These are phyloP conservation scores for Lachancea kluyveri DNA, from an alignment of 805 yeast species.

Conservation along the genomic window DNA sequence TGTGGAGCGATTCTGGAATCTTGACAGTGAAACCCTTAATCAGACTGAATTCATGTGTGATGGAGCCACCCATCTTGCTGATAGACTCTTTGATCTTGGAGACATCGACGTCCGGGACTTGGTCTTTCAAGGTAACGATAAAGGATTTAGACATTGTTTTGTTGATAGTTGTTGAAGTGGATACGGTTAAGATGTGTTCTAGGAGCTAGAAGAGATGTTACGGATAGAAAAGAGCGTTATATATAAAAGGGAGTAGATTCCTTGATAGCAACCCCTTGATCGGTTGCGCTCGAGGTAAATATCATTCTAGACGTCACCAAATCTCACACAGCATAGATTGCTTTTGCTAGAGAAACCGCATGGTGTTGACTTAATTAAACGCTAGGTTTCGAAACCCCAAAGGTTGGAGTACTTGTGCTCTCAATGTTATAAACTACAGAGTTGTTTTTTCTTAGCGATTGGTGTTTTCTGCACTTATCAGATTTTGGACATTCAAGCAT, in stretches of 20 bases:
- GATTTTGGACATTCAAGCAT: too few species aligned
- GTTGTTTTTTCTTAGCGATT: too few species aligned
- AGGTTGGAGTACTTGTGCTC: too few species aligned
- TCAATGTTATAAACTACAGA: too few species aligned
- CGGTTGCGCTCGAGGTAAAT: too few species aligned
- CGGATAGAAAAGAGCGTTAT: neutral
- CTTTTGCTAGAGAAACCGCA: too few species aligned
- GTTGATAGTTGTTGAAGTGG: neutral
- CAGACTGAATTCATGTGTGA: constrained; percentile 53
- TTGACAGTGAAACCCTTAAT: constrained; percentile 62
- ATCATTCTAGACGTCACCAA: too few species aligned
- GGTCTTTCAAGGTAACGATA: constrained; percentile 40
- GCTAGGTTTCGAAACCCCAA: too few species aligned
- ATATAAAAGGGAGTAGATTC: constrained; percentile 1
- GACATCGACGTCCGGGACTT: constrained; percentile 36
- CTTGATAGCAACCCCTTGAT: constrained; percentile 1
- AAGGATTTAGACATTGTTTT: constrained; percentile 15
- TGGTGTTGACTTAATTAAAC: too few species aligned
- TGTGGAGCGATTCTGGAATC: constrained; percentile 46
- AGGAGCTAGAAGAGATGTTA: neutral
- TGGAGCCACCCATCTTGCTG: constrained; percentile 49
- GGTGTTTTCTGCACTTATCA: too few species aligned
- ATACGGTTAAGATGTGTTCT: neutral
- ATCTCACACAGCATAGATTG: too few species aligned
- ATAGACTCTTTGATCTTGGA: constrained; percentile 41